These are phyloP conservation scores for Lunasporangiospora selenospora DNA, from an alignment of 192 early-diverging fungal species.

Conservation along the genomic window DNA sequence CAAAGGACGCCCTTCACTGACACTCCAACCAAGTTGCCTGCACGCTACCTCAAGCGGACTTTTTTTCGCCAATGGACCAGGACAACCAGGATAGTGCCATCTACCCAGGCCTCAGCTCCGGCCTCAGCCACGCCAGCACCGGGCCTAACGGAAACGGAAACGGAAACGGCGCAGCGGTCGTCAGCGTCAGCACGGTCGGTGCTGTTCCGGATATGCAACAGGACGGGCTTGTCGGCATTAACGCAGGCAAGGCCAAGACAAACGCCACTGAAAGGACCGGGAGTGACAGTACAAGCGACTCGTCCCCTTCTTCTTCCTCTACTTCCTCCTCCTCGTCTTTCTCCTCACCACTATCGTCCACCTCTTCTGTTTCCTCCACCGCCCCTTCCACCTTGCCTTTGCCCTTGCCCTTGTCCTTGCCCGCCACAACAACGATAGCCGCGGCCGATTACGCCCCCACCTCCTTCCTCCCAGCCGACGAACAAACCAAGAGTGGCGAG, in stretches of 20 bases:
- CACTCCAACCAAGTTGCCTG: no score
- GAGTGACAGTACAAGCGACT: background rate
- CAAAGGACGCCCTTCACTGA: no score
- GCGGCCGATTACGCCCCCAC: background rate
- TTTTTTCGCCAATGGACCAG: no score
- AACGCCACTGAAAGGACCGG: background rate
- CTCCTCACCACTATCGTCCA: background rate
- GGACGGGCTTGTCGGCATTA: background rate
- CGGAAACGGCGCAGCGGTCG: slow-evolving; percentile 1
- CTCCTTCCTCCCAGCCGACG: background rate
- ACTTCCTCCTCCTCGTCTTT: background rate
- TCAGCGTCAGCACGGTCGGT: slow-evolving; percentile 31
- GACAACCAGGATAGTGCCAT: no score
- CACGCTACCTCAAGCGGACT: no score
- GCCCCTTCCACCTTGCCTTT: background rate
- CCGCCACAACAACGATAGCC: slow-evolving; percentile 1
- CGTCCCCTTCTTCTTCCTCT: background rate
- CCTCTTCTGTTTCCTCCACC: slow-evolving; percentile 1
- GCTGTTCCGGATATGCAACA: slow-evolving; percentile 13
- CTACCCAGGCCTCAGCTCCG: no score
- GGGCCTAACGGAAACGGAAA: no score
- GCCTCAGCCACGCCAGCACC: no score
- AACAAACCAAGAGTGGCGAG: slow-evolving; percentile 5
- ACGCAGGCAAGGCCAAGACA: background rate
- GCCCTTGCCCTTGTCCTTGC: no score